These are phyloP conservation scores for Mychonastes homosphaera DNA, from an alignment of 139 green algal species.

Conservation along the genomic window DNA sequence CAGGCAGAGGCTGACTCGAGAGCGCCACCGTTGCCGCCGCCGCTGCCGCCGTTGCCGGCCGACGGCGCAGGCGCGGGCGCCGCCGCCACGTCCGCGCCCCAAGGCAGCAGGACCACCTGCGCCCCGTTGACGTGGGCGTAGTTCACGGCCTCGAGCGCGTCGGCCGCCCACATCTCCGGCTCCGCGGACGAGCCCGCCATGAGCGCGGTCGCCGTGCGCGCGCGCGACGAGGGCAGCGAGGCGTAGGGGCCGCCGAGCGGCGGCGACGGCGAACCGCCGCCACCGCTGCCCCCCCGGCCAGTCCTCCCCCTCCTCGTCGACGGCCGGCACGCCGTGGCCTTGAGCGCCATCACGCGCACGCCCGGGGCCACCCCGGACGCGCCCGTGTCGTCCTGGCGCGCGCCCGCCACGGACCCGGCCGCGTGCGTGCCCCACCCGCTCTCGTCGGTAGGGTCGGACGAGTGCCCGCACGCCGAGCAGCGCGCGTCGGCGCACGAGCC, in stretches of 20 bases:
- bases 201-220: no score
- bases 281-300: neutral
- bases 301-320: neutral
- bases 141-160: constrained; percentile 24
- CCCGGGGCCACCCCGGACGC: constrained; percentile 26
- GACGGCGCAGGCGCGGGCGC: no score
- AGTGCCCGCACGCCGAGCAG: constrained; percentile 6
- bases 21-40: neutral
- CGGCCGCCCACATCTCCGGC: constrained; percentile 7
- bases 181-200: no score
- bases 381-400: constrained; percentile 25
- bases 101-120: constrained; percentile 17
- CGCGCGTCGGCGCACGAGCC: constrained; percentile 14
- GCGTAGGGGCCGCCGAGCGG: neutral
- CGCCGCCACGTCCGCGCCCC: neutral
- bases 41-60: neutral
- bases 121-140: constrained; percentile 24
- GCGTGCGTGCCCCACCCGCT: constrained; percentile 42
- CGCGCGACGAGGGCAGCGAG: no score
- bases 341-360: constrained; percentile 37
- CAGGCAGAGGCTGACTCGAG: neutral
- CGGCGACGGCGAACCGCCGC: neutral
- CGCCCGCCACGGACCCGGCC: constrained; percentile 37
- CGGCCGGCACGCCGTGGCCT: constrained; percentile 17
- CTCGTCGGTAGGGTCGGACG: constrained; percentile 28